Evolutionary conservation across 2,329 filamentous ascomycete genomes (phyloP), one percentile per base, ranked within the genome.

Genomic region (Plenodomus lindquistii): DNA sequence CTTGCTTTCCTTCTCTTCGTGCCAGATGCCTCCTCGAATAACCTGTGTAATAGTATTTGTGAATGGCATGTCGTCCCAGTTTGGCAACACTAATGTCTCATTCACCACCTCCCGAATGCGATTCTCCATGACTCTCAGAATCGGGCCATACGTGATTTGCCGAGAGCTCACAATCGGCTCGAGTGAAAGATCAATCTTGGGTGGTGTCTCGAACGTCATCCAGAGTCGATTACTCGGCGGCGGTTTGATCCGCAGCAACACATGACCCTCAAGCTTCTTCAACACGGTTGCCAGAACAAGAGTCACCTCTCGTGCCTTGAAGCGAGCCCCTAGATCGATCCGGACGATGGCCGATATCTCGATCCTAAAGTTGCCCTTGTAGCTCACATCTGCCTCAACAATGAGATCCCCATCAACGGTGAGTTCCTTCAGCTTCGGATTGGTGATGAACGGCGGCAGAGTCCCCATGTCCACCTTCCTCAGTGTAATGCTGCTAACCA

Each of bases 21-120:
- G 50, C 85, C 85, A 99, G 17, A 97, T 88, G 0, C 94, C 94
- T 10, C 93, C 94, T 59, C 94, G 83, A 79, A 90, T 91, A 17
- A 78, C 75, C 69, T 96, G 91, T 47, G 83, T 78, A 46, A 86
- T 81, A 0, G 91, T 97, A 60, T 88, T 85, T 67, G 91, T 87
- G 71, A 99, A 97, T 0, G 94, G 91, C 19, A 91, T 82, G 68
- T 99, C 94, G 57, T 99, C 94, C 93, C 94, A 99, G 67, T 96
- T 96, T 0, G 94, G 94, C 46, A 87, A 79, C 2, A 99, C 94
- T 17, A 97, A 72, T 1, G 91, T 96, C 74, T 99, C 94, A 9
- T 88, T 89, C 51, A 99, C 81, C 8, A 97, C 91, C 72, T 97
- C 92, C 65, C 95, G 89, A 69, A 99, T 97, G 41, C 91, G 83